These are phyloP conservation scores for Spinacia oleracea DNA, from an alignment of 179 eudicot genomes.

Conservation along the genomic window DNA sequence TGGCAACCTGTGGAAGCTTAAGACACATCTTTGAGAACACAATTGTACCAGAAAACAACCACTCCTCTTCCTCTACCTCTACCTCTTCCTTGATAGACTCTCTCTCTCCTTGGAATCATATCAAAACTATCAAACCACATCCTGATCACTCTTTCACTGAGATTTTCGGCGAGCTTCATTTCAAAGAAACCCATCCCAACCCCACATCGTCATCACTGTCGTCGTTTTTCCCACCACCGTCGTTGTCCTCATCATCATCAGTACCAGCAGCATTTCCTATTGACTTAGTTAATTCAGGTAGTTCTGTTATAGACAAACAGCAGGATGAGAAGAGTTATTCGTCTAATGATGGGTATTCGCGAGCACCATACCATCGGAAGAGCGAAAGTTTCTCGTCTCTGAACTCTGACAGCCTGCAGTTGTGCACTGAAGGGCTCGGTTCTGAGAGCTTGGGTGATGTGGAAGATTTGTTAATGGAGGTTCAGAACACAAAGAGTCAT, in stretches of 20 bases:
- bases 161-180: constrained; percentile 73
- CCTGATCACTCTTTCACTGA: constrained; percentile 57
- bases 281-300: constrained; percentile 4
- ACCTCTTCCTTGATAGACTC: constrained; percentile 48
- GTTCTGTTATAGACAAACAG: not conserved
- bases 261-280: constrained; percentile 11
- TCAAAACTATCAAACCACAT: constrained; percentile 35
- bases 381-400: constrained; percentile 57
- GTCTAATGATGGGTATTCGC: constrained; percentile 17
- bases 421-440: constrained; percentile 88
- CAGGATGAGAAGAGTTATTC: constrained; percentile 25
- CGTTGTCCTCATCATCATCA: constrained; percentile 26
- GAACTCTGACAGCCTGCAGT: constrained; percentile 68
- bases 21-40: constrained; percentile 75
- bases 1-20: constrained; percentile 72
- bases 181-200: constrained; percentile 38
- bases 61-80: constrained; percentile 28
- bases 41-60: constrained; percentile 43
- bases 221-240: not conserved
- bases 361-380: constrained; percentile 27
- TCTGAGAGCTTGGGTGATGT: constrained; percentile 82
- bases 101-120: constrained; percentile 52
- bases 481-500: not conserved
- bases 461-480: constrained; percentile 49
- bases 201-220: constrained; percentile 19